Base-by-base conservation (phyloP, 2,329 filamentous ascomycete species). In the Parasarocladium wereldwijsianum region DNA sequence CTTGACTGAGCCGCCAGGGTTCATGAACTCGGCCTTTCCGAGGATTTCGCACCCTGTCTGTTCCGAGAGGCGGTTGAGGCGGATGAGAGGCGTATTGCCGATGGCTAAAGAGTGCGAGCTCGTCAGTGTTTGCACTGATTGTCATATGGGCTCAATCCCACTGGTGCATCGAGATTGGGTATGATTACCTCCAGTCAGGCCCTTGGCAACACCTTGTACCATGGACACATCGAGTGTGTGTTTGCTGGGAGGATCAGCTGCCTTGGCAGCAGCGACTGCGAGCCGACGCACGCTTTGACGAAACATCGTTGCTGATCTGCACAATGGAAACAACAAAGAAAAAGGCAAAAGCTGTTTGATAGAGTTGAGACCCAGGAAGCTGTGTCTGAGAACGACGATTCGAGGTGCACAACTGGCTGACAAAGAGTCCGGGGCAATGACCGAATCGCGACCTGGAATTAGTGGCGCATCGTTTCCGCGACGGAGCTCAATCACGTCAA, bases 1-100 rank as follows among this genome's bases (percentile, higher is more conserved):
- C 61, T 98, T 98, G 52, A 98, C 78, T 32, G 78, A 86, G 35
- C 90, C 90, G 42, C 90, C 90, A 2, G 90, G 90, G 64, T 98
- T 98, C 66, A 93, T 90, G 61, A 98, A 98, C 54, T 98, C 90
- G 44, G 90, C 86, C 57, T 98, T 98, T 47, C 87, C 90, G 23
- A 96, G 75, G 34, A 98, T 65, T 44, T 93, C 81, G 66, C 90
- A 96, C 40, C 86, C 85, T 1, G 90, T 96, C 49, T 92, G 70
- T 36, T 83, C 74, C 23, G 87, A 96, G 42, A 96, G 75, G 37
- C 66, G 72, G 56, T 93, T 87, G 29, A 98, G 66, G 28, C 81
- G 77, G 53, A 98, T 93, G 32, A 98, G 70, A 1, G 90, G 87
- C 0, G 90, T 98, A 57, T 96, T 96, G 39, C 90, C 90, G 58